A percentile compares a stretch with the other conserved stretches of the same genome.
Conservation (phyloP, 768 basidiomycete species). For the Russula ochroleuca region DNA sequence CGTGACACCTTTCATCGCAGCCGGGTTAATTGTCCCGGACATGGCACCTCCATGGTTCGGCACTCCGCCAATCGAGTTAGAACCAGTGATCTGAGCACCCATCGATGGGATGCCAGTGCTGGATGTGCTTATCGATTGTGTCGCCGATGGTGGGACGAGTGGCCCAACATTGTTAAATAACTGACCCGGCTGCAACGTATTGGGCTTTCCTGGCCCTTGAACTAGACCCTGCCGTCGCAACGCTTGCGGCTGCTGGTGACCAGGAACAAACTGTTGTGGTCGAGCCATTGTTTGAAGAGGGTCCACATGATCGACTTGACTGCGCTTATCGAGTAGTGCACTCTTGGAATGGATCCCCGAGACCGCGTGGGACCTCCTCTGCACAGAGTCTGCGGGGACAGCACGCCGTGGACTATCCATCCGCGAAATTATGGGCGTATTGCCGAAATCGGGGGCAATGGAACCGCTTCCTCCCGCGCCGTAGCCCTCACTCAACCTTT, state of each 20-base stretch:
- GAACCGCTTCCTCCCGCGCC: conserved; percentile 82
- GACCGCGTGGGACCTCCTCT: conserved; percentile 29
- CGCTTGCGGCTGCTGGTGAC: conserved; percentile 6
- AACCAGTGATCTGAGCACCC: not conserved
- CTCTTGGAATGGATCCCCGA: conserved; percentile 28
- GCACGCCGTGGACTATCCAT: conserved; percentile 39
- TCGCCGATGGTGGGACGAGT: conserved; percentile 1
- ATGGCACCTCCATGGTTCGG: conserved; percentile 12
- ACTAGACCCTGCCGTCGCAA: not conserved
- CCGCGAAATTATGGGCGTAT: conserved; percentile 58
- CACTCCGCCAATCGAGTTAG: not conserved
- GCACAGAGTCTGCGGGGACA: conserved; percentile 21
- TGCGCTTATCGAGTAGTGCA: conserved; percentile 8
- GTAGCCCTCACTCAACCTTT: conserved; percentile 79
- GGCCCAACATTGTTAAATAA: conserved; percentile 1
- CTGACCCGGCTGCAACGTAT: not conserved
- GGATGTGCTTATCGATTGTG: conserved; percentile 11
- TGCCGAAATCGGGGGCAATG: conserved; percentile 67
- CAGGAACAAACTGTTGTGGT: conserved; percentile 3
- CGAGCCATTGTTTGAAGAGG: conserved; percentile 1
- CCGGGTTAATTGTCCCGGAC: conserved; percentile 13
- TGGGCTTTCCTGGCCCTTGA: conserved; percentile 9
- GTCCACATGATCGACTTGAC: conserved; percentile 7
- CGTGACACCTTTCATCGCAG: not conserved
- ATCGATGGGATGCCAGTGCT: conserved; percentile 7